Evolutionary conservation across 352 stramenopile genomes (phyloP).

Genomic region (Phytophthora macrochlamydospora): DNA sequence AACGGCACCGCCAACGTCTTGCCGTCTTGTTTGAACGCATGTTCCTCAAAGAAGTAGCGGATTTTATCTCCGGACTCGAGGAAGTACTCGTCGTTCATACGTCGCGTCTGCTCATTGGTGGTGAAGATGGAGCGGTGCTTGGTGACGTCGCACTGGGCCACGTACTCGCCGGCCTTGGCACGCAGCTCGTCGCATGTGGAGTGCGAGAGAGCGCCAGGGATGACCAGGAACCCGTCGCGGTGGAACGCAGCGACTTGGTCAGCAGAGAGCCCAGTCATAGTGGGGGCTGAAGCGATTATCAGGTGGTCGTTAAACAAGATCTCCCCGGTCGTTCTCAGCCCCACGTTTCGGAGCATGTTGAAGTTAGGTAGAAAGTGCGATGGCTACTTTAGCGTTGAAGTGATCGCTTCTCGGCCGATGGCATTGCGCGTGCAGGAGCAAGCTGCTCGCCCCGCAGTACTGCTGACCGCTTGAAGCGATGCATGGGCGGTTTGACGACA

Average conservation of each 20-base stretch:
- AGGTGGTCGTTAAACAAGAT: too few relatives aligned
- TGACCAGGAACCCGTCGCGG: slow-evolving; percentile 71
- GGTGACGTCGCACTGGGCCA: slow-evolving; percentile 64
- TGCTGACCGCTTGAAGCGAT: neutral
- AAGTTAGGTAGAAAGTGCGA: slow-evolving; percentile 5
- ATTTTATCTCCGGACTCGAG: slow-evolving; percentile 91
- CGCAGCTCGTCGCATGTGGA: slow-evolving; percentile 63
- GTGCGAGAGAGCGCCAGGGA: slow-evolving; percentile 44
- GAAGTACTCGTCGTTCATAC: slow-evolving; percentile 94
- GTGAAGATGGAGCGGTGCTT: slow-evolving; percentile 83
- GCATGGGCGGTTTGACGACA: slow-evolving; percentile 2
- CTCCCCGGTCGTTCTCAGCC: too few relatives aligned
- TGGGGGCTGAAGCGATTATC: neutral
- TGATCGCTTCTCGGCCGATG: too few relatives aligned
- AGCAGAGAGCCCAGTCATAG: slow-evolving; percentile 45
- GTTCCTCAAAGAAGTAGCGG: slow-evolving; percentile 95
- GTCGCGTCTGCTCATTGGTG: slow-evolving; percentile 80
- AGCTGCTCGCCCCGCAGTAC: neutral
- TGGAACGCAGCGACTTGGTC: slow-evolving; percentile 69
- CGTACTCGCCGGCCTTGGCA: slow-evolving; percentile 51
- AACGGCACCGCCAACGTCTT: slow-evolving; percentile 75
- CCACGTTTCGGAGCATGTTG: neutral
- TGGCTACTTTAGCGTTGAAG: neutral
- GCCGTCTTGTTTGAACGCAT: slow-evolving; percentile 63
- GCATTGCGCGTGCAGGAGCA: too few relatives aligned